A percentile compares a stretch with the other conserved stretches of the same genome.
Evolutionary conservation across 2,329 filamentous ascomycete species (phyloP).

Genomic region (Hymenoscyphus fraxineus): DNA sequence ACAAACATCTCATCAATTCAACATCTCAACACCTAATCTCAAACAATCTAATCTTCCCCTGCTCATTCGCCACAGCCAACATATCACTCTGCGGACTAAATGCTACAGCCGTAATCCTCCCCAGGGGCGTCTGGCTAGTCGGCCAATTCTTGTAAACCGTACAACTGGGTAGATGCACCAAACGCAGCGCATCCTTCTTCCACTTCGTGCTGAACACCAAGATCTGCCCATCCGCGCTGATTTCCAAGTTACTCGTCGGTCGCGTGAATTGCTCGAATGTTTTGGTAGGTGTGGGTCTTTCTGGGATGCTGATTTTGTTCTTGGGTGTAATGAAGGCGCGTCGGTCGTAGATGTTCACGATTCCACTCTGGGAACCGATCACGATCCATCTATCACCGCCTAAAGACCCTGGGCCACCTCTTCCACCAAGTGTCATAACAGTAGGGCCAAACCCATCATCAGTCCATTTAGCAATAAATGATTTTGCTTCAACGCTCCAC

Average conservation of each 20-base stretch:
- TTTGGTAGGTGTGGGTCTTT: conserved; percentile 67
- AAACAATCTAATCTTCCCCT: conserved; percentile 85
- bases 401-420: conserved; percentile 52
- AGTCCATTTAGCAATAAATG: conserved; percentile 77
- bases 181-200: conserved; percentile 81
- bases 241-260: conserved; percentile 71
- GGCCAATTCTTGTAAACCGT: conserved; percentile 98
- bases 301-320: conserved; percentile 52
- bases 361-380: conserved; percentile 78
- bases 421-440: conserved; percentile 73
- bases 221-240: conserved; percentile 86
- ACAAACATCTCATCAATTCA: neutral
- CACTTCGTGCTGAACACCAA: conserved; percentile 80
- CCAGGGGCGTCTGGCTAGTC: conserved; percentile 82
- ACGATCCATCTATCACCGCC: conserved; percentile 88
- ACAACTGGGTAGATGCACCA: conserved; percentile 87
- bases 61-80: conserved; percentile 83
- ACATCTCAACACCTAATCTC: conserved; percentile 64
- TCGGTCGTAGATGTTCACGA: conserved; percentile 92
- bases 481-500: conserved; percentile 67
- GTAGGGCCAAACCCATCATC: conserved; percentile 89
- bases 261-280: conserved; percentile 84
- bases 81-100: conserved; percentile 63
- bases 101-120: conserved; percentile 72
- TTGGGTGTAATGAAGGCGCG: conserved; percentile 37